Conservation (phyloP, 805 yeast species). For the Nakazawaea ishiwadae region DNA sequence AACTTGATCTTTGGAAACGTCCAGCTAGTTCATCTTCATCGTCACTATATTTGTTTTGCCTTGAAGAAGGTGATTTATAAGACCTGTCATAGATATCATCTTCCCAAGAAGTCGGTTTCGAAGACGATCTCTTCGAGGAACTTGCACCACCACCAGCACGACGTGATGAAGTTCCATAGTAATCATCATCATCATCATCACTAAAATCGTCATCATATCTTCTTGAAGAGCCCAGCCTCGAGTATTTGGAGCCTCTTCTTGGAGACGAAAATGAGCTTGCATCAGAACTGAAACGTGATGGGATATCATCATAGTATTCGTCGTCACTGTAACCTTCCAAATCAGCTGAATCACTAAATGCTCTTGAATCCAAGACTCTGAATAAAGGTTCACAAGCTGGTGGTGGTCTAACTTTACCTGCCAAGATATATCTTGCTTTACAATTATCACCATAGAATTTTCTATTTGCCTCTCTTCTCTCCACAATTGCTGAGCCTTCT, state of each 20-base stretch:
- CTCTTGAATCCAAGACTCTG: slow-evolving; percentile 81
- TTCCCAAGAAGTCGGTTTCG: slow-evolving; percentile 60
- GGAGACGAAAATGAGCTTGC: slow-evolving; percentile 34
- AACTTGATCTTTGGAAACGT: slow-evolving; percentile 21
- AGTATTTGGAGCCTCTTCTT: slow-evolving; percentile 15
- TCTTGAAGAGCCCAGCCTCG: no score
- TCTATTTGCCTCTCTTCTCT: slow-evolving; percentile 94
- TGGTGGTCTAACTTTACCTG: slow-evolving; percentile 90
- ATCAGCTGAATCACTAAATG: slow-evolving; percentile 57
- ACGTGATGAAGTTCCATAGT: slow-evolving; percentile 10
- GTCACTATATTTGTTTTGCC: slow-evolving; percentile 7
- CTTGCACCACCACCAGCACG: slow-evolving; percentile 2
- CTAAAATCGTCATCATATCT: slow-evolving; percentile 22
- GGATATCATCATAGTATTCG: slow-evolving; percentile 73
- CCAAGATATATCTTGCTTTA: slow-evolving; percentile 79
- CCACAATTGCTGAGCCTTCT: slow-evolving; percentile 95
- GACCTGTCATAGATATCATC: slow-evolving; percentile 74
- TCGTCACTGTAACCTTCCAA: slow-evolving; percentile 49
- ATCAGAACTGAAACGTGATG: slow-evolving; percentile 59
- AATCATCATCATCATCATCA: slow-evolving; percentile 28
- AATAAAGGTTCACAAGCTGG: slow-evolving; percentile 84
- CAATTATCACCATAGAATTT: slow-evolving; percentile 88
- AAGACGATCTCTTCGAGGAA: slow-evolving; percentile 5
- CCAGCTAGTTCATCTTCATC: slow-evolving; percentile 10
- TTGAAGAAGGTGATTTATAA: slow-evolving; percentile 21